Percentiles rank a stretch among this genome's conserved stretches.
Evolutionary conservation across 768 basidiomycete species (phyloP).

Genomic region (Mycena rebaudengoi): DNA sequence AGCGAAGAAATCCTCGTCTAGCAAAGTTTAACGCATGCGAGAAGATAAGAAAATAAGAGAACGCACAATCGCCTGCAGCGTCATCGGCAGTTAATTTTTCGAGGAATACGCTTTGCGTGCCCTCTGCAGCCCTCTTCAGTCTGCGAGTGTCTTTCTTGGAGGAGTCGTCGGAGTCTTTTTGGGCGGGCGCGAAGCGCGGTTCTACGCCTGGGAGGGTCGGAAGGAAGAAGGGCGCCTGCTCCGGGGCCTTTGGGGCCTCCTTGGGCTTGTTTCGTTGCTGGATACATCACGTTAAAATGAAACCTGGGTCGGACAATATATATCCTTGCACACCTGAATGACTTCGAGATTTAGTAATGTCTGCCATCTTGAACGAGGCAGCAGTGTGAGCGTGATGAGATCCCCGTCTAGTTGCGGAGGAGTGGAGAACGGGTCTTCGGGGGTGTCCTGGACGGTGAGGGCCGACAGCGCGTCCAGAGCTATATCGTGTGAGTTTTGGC

Average conservation of each 20-base stretch:
- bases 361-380: constrained; percentile 95
- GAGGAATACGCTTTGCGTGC: constrained; percentile 74
- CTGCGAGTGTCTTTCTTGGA: constrained; percentile 56
- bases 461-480: constrained; percentile 79
- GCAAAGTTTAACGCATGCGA: background rate
- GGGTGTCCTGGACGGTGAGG: constrained; percentile 66
- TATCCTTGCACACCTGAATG: constrained; percentile 76
- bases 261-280: constrained; percentile 97
- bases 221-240: constrained; percentile 96
- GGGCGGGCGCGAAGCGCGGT: constrained; percentile 73
- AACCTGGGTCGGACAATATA: constrained; percentile 10
- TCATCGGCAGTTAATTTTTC: constrained; percentile 67
- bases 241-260: constrained; percentile 93
- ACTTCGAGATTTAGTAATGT: constrained; percentile 96
- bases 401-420: constrained; percentile 91
- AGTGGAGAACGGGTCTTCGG: constrained; percentile 77
- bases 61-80: constrained; percentile 73
- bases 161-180: constrained; percentile 45
- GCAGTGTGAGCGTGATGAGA: constrained; percentile 90
- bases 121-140: constrained; percentile 59
- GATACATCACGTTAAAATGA: background rate
- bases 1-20: constrained; percentile 85
- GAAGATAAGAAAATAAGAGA: background rate
- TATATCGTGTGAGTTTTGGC: constrained; percentile 35
- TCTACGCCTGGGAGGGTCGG: constrained; percentile 92